Conservation (phyloP, 352 stramenopile genomes). For the Globisporangium nagaii region DNA sequence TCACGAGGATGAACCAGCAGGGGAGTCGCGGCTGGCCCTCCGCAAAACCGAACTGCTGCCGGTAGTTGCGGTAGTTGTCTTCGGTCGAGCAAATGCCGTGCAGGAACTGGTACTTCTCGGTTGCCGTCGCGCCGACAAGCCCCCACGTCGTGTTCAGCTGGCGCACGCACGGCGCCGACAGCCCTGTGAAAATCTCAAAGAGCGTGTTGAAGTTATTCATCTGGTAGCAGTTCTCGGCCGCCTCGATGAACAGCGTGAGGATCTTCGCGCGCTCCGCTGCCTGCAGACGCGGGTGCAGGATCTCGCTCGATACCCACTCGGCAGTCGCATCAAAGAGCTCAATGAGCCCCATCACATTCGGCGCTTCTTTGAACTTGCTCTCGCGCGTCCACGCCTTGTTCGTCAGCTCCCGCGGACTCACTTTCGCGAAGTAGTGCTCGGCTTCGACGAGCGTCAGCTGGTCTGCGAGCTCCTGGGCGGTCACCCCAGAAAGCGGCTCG, state of each 20-base stretch:
- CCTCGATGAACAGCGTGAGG: constrained; percentile 82
- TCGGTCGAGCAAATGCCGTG: constrained; percentile 78
- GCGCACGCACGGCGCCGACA: constrained; percentile 76
- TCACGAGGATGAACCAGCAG: constrained; percentile 84
- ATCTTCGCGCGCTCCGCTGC: constrained; percentile 75
- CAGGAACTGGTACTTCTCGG: constrained; percentile 80
- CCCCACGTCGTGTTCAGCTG: constrained; percentile 84
- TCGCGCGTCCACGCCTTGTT: constrained; percentile 86
- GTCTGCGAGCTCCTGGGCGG: constrained; percentile 65
- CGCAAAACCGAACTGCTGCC: constrained; percentile 68
- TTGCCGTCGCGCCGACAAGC: constrained; percentile 47
- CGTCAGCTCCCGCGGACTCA: constrained; percentile 73
- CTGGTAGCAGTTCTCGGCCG: constrained; percentile 72
- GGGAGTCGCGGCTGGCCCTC: constrained; percentile 74
- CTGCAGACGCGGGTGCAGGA: constrained; percentile 80
- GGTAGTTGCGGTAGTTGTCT: constrained; percentile 85
- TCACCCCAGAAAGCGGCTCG: constrained; percentile 57
- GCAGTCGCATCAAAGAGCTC: constrained; percentile 82
- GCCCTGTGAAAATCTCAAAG: constrained; percentile 74
- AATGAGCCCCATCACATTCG: constrained; percentile 78
- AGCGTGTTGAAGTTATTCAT: constrained; percentile 90
- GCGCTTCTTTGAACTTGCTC: constrained; percentile 74
- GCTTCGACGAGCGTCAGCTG: constrained; percentile 80
- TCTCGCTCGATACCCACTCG: constrained; percentile 86
- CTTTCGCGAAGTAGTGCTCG: constrained; percentile 63